phyloP scores from a whole-genome alignment of 169 alveolate genomes.

The Sarcocystis neurona region DNA sequence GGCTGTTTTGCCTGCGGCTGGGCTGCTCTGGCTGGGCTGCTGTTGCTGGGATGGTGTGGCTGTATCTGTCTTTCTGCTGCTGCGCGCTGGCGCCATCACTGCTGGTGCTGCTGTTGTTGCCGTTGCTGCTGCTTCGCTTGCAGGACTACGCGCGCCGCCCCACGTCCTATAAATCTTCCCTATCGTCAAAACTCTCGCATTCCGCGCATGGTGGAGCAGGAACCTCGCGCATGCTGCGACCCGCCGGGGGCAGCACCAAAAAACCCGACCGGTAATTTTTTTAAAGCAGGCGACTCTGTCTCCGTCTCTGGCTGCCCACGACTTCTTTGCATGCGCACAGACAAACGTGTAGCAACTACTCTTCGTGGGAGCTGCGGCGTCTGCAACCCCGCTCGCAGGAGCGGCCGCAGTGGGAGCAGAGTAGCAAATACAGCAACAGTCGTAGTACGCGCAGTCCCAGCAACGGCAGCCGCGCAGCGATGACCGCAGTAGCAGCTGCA shows the following conservation, averaged over 20 bases:
- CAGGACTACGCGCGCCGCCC: constrained; percentile 66
- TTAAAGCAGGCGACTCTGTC: neutral
- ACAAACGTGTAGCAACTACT: neutral
- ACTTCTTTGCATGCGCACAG: neutral
- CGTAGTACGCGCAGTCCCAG: neutral
- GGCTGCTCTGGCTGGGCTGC: no score
- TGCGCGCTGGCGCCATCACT: no score
- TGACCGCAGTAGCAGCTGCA: neutral
- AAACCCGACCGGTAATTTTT: neutral
- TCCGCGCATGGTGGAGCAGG: constrained; percentile 9
- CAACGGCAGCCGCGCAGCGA: neutral
- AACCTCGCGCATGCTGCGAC: neutral
- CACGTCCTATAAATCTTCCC: constrained; percentile 60
- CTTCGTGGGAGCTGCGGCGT: neutral
- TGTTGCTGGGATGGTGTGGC: no score
- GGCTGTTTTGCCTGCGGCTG: no score
- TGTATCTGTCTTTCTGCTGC: no score
- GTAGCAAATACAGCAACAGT: neutral
- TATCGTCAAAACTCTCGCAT: constrained; percentile 25
- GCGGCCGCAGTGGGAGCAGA: neutral
- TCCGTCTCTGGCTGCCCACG: neutral
- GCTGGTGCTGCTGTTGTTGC: no score
- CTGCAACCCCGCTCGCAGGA: neutral
- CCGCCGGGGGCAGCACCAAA: neutral
- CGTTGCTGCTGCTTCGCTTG: neutral